These are phyloP conservation scores for Cornus controversa DNA, from an alignment of 148 eudicot genomes.

Conservation along the genomic window DNA sequence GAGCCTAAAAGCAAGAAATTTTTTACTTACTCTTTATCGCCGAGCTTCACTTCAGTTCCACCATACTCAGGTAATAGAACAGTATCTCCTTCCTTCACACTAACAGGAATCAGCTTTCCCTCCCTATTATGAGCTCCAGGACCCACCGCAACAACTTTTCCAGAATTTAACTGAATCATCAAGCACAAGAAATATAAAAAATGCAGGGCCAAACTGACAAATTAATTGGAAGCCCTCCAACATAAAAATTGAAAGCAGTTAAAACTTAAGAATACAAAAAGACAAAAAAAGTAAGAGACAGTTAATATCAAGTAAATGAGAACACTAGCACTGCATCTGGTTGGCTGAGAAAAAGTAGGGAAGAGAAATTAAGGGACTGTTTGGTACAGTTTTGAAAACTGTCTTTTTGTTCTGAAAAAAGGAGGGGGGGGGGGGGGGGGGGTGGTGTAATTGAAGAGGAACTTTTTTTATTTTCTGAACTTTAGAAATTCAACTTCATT, in stretches of 20 bases:
- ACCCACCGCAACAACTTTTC: constrained; percentile 75
- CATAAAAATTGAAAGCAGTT: neutral
- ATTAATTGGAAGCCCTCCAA: neutral
- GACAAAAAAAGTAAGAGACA: neutral
- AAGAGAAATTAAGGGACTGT: neutral
- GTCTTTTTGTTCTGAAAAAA: too few relatives aligned
- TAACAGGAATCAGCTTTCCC: constrained; percentile 56
- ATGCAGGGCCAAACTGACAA: neutral
- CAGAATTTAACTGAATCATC: constrained; percentile 58
- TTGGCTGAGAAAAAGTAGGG: neutral
- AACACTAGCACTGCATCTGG: neutral
- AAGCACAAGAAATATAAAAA: neutral
- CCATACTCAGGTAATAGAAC: constrained; percentile 81
- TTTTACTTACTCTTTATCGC: constrained; percentile 64
- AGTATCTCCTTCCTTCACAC: constrained; percentile 75
- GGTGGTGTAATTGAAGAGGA: too few relatives aligned
- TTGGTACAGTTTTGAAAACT: neutral
- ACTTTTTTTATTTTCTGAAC: too few relatives aligned
- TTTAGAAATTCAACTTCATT: too few relatives aligned
- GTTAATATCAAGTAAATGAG: neutral
- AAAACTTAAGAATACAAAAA: neutral
- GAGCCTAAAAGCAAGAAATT: too few relatives aligned
- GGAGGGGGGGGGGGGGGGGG: too few relatives aligned
- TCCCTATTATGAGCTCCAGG: constrained; percentile 51
- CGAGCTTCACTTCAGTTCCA: constrained; percentile 65